Conservation (phyloP, 305 asterid species). For the Solanum hybrid region DNA sequence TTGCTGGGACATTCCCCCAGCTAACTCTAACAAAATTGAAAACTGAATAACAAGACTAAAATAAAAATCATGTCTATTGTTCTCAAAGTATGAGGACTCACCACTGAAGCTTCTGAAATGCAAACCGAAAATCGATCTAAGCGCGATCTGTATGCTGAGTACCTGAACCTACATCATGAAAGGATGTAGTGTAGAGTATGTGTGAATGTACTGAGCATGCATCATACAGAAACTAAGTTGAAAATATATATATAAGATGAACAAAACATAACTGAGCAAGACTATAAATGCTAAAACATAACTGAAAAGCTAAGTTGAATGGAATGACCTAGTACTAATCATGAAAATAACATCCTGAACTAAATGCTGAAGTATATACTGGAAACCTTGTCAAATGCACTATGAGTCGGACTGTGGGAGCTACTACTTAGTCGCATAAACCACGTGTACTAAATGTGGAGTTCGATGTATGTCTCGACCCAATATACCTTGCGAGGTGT, state of each 20-base stretch:
- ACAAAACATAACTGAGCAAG: not conserved
- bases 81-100: not conserved
- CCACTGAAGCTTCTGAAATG: not conserved
- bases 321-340: not conserved
- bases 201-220: not conserved
- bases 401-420: too few species aligned
- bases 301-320: not conserved
- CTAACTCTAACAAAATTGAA: too few species aligned
- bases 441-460: too few species aligned
- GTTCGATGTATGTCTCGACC: not conserved
- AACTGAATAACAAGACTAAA: too few species aligned
- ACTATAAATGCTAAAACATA: too few species aligned
- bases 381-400: not conserved
- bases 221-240: not conserved
- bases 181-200: not conserved
- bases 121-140: not conserved
- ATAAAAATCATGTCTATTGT: not conserved
- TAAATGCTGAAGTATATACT: not conserved
- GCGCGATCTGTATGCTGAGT: not conserved
- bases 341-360: not conserved
- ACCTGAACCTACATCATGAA: not conserved
- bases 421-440: too few species aligned
- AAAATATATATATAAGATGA: too few species aligned
- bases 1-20: not conserved
- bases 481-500: not conserved